Conservation (phyloP, 1,139 yeast genomes). For the Suhomyces guaymorum region DNA sequence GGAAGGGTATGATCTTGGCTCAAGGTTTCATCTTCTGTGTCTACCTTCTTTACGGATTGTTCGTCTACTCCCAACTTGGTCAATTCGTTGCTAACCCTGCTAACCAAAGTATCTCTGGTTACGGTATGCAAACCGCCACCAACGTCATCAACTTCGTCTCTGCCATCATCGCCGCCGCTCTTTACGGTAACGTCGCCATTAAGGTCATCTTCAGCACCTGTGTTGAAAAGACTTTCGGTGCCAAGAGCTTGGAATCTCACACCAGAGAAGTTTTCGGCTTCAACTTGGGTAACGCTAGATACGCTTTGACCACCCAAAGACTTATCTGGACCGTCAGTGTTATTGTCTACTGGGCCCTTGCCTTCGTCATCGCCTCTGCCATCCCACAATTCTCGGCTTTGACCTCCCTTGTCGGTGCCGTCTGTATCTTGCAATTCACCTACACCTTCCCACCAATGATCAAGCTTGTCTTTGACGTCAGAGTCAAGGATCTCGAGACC, state of each 20-base stretch:
- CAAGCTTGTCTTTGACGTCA: background rate
- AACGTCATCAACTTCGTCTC: conserved; percentile 2
- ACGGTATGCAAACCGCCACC: conserved; percentile 4
- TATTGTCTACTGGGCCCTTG: conserved; percentile 5
- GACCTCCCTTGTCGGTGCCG: conserved; percentile 6
- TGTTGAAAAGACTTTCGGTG: conserved; percentile 3
- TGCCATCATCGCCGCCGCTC: conserved; percentile 6
- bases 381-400: conserved; percentile 5
- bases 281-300: background rate
- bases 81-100: conserved; percentile 5
- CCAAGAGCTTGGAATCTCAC: conserved; percentile 1
- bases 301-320: conserved; percentile 2
- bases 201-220: conserved; percentile 3
- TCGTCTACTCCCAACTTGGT: conserved; percentile 4
- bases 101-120: conserved; percentile 4
- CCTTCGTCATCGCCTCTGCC: conserved; percentile 5
- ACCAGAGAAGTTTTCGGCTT: conserved; percentile 1
- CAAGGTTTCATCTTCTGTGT: conserved; percentile 3
- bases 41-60: conserved; percentile 5
- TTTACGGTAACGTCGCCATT: conserved; percentile 5
- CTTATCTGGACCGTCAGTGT: conserved; percentile 4
- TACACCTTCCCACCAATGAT: conserved; percentile 5
- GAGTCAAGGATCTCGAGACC: conserved; percentile 1
- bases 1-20: conserved; percentile 6
- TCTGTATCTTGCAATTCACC: conserved; percentile 6